Evolutionary conservation across 768 basidiomycete genomes (phyloP), one percentile per base, ranked within the genome.

Genomic region (Leccinellum albellum): DNA sequence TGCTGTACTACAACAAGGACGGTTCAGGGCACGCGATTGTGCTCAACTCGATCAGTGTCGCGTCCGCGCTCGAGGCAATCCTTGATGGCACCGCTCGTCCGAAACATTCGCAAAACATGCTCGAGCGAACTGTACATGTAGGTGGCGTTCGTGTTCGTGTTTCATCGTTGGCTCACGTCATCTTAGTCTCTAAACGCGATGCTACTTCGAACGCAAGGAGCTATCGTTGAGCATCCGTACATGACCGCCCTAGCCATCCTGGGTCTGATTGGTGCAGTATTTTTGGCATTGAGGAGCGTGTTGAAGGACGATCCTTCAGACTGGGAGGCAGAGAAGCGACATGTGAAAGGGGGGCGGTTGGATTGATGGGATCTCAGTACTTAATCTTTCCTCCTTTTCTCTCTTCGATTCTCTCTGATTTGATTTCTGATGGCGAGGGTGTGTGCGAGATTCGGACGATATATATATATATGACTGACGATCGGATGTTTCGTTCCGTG

Each of bases 1-100:
- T 91, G 54, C 66, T 91, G 33, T 97, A 96, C 66, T 94, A 88
- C 64, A 83, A 94, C 64, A 70, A 71, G 20, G 91, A 91, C 57
- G 73, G 78, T 15, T 67, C 75, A 2, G 84, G 86, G 1, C 73
- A 75, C 17, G 72, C 71, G 9, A 80, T 96, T 62, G 67, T 78
- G 50, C 74, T 95, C 29, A 81, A 83, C 7, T 72, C 75, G 0
- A 62, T 73, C 10, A 80, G 81, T 58, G 74, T 96, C 33, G 87
- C 89, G 52, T 80, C 84, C 1, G 81, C 89, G 3, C 76, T 96
- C 6, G 86, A 91, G 42, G 86, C 82, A 15, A 82, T 86, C 8
- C 76, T 82, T 1, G 72, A 74, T 26, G 83, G 82, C 0, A 75
- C 74, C 2, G 68, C 86, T 0, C 44, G 63, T 4, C 77, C 79